phyloP scores from a whole-genome alignment of 495 filamentous ascomycete species.

The Opeltia flavorubescens region DNA sequence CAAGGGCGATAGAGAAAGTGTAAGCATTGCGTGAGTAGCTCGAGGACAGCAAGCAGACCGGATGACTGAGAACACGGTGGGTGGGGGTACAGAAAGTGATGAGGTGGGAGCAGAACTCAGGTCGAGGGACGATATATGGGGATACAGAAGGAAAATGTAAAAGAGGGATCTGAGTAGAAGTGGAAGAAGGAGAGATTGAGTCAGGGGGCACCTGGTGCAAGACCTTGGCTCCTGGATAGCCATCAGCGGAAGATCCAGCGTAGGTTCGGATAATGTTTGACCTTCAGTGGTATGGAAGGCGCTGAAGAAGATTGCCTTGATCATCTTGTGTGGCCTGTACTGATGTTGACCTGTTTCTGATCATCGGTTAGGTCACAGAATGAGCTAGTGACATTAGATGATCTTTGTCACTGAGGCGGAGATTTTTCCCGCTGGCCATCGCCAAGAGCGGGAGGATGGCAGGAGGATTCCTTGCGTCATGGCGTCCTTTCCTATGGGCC shows the following conservation, averaged over 20 bases:
- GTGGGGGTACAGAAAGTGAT: conserved; percentile 65
- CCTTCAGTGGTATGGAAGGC: conserved; percentile 85
- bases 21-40: conserved; percentile 85
- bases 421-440: too few relatives aligned
- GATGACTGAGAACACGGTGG: conserved; percentile 74
- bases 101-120: conserved; percentile 65
- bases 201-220: conserved; percentile 45
- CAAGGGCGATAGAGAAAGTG: conserved; percentile 92
- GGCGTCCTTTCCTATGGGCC: too few relatives aligned
- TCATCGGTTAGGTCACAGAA: too few relatives aligned
- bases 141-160: conserved; percentile 72
- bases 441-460: too few relatives aligned
- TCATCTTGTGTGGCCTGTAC: too few relatives aligned
- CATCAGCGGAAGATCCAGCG: conserved; percentile 1
- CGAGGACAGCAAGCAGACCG: conserved; percentile 65
- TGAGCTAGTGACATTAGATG: too few relatives aligned
- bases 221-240: conserved; percentile 53
- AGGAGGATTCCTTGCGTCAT: too few relatives aligned
- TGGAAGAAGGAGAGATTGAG: conserved; percentile 51
- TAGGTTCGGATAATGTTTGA: conserved; percentile 5
- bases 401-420: too few relatives aligned
- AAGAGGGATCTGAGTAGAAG: conserved; percentile 43
- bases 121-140: conserved; percentile 83
- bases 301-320: conserved; percentile 91
- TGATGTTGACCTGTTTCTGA: too few relatives aligned